Percentiles rank a stretch among this genome's conserved stretches.
phyloP scores from a whole-genome alignment of 495 filamentous ascomycete species.

The Aspergillus baeticus region DNA sequence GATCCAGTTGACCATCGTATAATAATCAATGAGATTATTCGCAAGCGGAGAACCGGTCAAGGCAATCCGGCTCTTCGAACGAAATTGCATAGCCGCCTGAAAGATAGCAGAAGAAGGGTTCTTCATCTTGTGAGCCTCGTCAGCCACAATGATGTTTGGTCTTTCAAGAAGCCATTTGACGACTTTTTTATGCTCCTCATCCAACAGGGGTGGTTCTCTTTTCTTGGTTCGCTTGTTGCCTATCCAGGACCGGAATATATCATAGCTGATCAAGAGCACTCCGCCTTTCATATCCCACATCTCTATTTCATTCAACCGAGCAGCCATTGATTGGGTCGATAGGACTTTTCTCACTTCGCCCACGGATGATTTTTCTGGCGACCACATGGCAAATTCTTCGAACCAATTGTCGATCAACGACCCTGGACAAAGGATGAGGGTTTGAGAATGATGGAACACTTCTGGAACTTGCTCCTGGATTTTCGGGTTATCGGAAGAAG shows the following conservation, averaged over 20 bases:
- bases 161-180: slow-evolving; percentile 51
- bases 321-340: slow-evolving; percentile 14
- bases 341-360: slow-evolving; percentile 54
- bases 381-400: slow-evolving; percentile 74
- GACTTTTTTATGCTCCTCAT: slow-evolving; percentile 35
- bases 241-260: slow-evolving; percentile 57
- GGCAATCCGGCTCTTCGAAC: slow-evolving; percentile 73
- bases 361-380: slow-evolving; percentile 45
- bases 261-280: slow-evolving; percentile 71
- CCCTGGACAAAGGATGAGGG: slow-evolving; percentile 74
- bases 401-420: slow-evolving; percentile 78
- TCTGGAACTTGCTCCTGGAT: slow-evolving; percentile 66
- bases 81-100: slow-evolving; percentile 53
- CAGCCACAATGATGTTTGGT: slow-evolving; percentile 77
- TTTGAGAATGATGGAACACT: slow-evolving; percentile 58
- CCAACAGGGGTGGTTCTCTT: slow-evolving; percentile 23
- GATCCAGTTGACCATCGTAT: slow-evolving; percentile 85
- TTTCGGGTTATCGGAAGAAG: slow-evolving; percentile 52
- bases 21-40: slow-evolving; percentile 82
- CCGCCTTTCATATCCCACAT: slow-evolving; percentile 68
- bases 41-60: slow-evolving; percentile 84
- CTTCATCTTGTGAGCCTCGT: slow-evolving; percentile 85
- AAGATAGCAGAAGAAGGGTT: slow-evolving; percentile 54
- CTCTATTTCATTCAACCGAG: slow-evolving; percentile 45
- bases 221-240: slow-evolving; percentile 29